Evolutionary conservation across 805 yeast species (phyloP), one percentile per base, ranked within the genome.

Genomic region (Cyberlindnera japonica): DNA sequence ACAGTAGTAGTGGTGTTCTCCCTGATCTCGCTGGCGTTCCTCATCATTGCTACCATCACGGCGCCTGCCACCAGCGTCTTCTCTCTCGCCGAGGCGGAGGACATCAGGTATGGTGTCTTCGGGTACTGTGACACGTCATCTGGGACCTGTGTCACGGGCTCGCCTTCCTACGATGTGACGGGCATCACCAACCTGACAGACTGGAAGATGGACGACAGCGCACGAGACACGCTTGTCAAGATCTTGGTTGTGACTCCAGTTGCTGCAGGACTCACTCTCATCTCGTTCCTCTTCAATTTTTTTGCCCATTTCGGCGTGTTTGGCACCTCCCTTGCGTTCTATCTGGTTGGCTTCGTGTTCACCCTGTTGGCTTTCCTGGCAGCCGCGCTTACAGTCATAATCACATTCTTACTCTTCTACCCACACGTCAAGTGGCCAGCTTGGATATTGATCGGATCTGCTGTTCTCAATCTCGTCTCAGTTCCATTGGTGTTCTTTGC

Each of bases 351-450:
- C 20, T 58, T 80, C 22, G 49, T 75, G 2, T 56, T 76, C 30
- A 55, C 74, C 14, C 45, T 75, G 18, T 30, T 83, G 10, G 67
- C 80, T 0, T 79, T 82, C 55, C 45, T 78, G 13, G 67, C 73
- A 10, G 63, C 86, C 9, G 71, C 81, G 1, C 48, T 83, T 29
- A 62, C 73, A 18, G 75, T 83, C 39, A 61, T 84, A 10, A 71
- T 79, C 21, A 65, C 68, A 0, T 69, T 83, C 27, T 52, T 85
- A 36, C 63, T 77, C 13, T 84, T 81, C 57, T 73, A 68, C 50
- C 93, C 93, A 8, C 66, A 79, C 45, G 68, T 81, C 14, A 62
- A 69, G 6, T 84, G 90, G 90, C 70, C 79, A n/a, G 70, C 81
- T 8, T 84, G 91, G 90, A 57, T 81, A 24, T 66, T 81, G 53